Conservation (phyloP, 2,329 filamentous ascomycete genomes). For the Blastomyces gilchristii region DNA sequence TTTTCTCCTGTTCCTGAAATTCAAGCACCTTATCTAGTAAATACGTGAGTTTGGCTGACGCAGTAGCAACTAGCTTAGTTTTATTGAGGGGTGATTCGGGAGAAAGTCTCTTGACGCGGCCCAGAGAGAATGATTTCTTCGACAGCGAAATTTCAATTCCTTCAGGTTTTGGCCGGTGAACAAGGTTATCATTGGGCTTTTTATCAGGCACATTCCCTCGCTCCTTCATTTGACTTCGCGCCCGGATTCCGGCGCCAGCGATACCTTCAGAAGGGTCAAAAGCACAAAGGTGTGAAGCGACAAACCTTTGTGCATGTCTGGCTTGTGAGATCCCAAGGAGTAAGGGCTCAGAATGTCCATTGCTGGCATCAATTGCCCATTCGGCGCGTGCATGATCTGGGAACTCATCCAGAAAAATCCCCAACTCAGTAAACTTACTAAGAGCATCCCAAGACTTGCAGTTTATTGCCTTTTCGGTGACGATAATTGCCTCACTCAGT, state of each 20-base stretch:
- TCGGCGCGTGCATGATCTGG: conserved; percentile 48
- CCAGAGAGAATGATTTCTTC: conserved; percentile 23
- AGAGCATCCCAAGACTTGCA: conserved; percentile 58
- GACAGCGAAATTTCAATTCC: conserved; percentile 17
- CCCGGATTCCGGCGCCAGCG: conserved; percentile 32
- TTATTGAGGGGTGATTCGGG: conserved; percentile 45
- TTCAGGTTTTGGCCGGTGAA: conserved; percentile 20
- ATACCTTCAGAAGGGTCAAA: conserved; percentile 33
- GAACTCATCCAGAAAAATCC: conserved; percentile 59
- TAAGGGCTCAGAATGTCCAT: conserved; percentile 35
- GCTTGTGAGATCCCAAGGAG: conserved; percentile 50
- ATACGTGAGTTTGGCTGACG: conserved; percentile 80
- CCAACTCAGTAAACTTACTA: conserved; percentile 64
- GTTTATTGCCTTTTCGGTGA: conserved; percentile 49
- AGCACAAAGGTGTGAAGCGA: conserved; percentile 32
- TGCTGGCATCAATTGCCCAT: conserved; percentile 56
- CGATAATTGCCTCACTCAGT: conserved; percentile 54
- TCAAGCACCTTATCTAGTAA: conserved; percentile 61
- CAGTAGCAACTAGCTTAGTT: conserved; percentile 62
- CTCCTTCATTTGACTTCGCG: conserved; percentile 22
- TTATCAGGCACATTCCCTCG: conserved; percentile 17
- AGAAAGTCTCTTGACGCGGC: conserved; percentile 20
- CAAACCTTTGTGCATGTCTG: conserved; percentile 45
- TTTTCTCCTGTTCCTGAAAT: conserved; percentile 66
- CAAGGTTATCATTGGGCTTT: conserved; percentile 14